Percentiles rank a stretch among this genome's conserved stretches.
These are phyloP conservation scores for Scedosporium boydii DNA, from an alignment of 2,329 filamentous ascomycete species.

Conservation along the genomic window DNA sequence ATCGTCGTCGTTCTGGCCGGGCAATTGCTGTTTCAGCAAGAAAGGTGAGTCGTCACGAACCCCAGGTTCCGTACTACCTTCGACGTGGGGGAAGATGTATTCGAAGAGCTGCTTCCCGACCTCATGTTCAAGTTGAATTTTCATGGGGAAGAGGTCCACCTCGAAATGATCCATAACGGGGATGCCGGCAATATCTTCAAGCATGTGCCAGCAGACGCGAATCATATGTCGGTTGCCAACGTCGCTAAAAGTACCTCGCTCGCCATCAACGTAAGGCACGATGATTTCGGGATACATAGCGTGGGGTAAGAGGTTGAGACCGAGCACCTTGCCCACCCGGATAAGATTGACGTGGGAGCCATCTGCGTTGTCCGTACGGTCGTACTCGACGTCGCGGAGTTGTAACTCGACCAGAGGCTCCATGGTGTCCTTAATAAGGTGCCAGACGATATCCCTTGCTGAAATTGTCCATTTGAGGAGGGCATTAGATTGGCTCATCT, in stretches of 20 bases:
- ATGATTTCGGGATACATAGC: constrained; percentile 96
- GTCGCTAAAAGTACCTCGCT: constrained; percentile 32
- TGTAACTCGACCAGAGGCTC: constrained; percentile 90
- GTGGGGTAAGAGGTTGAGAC: constrained; percentile 80
- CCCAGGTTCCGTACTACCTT: constrained; percentile 37
- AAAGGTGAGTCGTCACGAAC: constrained; percentile 54
- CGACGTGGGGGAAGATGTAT: constrained; percentile 89
- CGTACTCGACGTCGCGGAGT: constrained; percentile 81
- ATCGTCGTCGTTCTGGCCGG: constrained; percentile 41
- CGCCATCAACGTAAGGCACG: constrained; percentile 70
- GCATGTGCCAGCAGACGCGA: constrained; percentile 93
- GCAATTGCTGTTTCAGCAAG: constrained; percentile 34
- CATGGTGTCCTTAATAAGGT: constrained; percentile 77
- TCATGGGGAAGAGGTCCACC: constrained; percentile 84
- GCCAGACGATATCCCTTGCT: constrained; percentile 95
- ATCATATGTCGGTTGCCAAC: constrained; percentile 72
- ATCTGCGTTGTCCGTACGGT: constrained; percentile 92
- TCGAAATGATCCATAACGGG: constrained; percentile 96
- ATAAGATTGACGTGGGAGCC: constrained; percentile 92
- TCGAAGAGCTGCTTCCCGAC: constrained; percentile 90
- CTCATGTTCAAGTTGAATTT: constrained; percentile 86
- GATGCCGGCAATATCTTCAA: constrained; percentile 95
- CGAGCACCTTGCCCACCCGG: constrained; percentile 78
- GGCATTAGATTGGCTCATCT: constrained; percentile 46
- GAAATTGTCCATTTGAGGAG: constrained; percentile 86